These are phyloP conservation scores for Chlamydomonas sp. DNA, from an alignment of 139 green algal genomes.

Conservation along the genomic window DNA sequence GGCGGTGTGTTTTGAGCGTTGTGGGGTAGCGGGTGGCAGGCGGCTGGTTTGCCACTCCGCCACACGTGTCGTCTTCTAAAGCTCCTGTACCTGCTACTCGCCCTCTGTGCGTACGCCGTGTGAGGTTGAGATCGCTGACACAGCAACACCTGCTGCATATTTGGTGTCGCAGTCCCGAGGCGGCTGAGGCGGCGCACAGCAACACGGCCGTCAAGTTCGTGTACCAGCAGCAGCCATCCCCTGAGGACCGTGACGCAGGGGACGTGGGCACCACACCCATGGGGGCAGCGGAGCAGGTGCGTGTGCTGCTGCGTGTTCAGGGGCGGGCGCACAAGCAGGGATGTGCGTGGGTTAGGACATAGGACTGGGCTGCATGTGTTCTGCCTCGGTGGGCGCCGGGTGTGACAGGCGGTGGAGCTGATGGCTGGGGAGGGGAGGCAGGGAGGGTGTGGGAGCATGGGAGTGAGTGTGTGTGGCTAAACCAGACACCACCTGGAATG, in stretches of 20 bases:
- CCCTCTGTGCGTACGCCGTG: not conserved
- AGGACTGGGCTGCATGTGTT: no score
- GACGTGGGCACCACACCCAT: not conserved
- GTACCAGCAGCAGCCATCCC: conserved; percentile 39
- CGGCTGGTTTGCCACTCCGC: no score
- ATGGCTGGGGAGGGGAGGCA: not conserved
- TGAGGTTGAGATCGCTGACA: not conserved
- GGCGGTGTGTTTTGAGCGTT: no score
- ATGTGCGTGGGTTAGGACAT: no score
- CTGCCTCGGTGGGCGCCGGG: no score
- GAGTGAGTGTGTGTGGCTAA: not conserved
- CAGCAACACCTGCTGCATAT: not conserved
- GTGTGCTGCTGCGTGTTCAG: not conserved
- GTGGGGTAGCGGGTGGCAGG: no score
- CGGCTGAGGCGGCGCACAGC: conserved; percentile 24
- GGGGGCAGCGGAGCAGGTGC: conserved; percentile 16
- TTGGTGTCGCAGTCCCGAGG: conserved; percentile 12
- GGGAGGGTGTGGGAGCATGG: not conserved
- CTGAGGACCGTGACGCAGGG: not conserved
- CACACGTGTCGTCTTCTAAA: not conserved
- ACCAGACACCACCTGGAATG: no score
- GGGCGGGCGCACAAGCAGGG: not conserved
- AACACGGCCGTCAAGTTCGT: conserved; percentile 38
- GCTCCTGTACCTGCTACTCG: not conserved
- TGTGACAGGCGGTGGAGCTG: no score